These are phyloP conservation scores for Phylloporus sp. DNA, from an alignment of 768 basidiomycete species.

Conservation along the genomic window DNA sequence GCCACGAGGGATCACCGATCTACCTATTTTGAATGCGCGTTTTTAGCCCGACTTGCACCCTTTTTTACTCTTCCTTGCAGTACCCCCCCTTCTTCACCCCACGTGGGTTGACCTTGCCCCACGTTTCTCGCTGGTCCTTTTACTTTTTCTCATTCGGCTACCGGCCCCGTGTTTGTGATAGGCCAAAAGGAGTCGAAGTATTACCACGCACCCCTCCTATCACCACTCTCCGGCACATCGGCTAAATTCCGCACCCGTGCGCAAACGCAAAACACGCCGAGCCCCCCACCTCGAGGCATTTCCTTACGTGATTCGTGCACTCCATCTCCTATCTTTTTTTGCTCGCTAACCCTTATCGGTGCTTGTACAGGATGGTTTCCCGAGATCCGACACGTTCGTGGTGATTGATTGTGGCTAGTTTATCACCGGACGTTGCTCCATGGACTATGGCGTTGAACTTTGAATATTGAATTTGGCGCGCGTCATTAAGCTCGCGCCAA, in stretches of 20 bases:
- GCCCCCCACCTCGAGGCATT: not conserved
- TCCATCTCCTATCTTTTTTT: not conserved
- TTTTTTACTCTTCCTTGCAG: too few relatives aligned
- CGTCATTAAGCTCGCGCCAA: not conserved
- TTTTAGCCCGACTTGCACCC: not conserved
- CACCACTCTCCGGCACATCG: conserved; percentile 7
- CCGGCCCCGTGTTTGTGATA: conserved; percentile 3
- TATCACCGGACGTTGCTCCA: too few relatives aligned
- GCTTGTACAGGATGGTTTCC: not conserved
- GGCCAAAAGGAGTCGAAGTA: conserved; percentile 3
- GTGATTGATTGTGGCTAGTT: too few relatives aligned
- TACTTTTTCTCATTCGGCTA: conserved; percentile 4
- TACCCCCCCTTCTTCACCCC: conserved; percentile 1
- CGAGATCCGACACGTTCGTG: conserved; percentile 12
- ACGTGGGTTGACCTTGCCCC: conserved; percentile 1
- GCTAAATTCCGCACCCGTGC: conserved; percentile 8
- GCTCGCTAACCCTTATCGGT: not conserved
- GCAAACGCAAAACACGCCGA: not conserved
- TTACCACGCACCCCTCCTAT: not conserved
- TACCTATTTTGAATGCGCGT: not conserved
- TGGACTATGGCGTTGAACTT: too few relatives aligned
- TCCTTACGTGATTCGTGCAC: conserved; percentile 6
- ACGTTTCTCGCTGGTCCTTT: not conserved
- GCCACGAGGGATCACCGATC: conserved; percentile 16
- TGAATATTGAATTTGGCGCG: not conserved